A percentile compares a stretch with the other conserved stretches of the same genome.
Evolutionary conservation across 2,329 filamentous ascomycete species (phyloP).

Genomic region (Gyromitra esculenta): DNA sequence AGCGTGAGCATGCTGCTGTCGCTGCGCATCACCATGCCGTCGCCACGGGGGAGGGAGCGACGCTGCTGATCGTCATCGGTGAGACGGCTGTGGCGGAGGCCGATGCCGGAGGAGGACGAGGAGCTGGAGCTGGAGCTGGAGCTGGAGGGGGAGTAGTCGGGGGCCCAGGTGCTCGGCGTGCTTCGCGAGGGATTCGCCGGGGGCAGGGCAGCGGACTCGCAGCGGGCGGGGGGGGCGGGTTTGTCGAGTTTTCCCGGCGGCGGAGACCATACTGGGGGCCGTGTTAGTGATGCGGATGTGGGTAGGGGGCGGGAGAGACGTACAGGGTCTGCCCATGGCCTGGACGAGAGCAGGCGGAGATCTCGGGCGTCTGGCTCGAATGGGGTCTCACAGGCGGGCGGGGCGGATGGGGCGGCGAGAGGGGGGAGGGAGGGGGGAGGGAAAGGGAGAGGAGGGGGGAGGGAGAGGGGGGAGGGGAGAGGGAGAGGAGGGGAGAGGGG

Average conservation of each 20-base stretch:
- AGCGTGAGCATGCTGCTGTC: conserved; percentile 54
- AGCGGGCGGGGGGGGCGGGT: conserved; percentile 18
- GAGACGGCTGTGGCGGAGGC: conserved; percentile 32
- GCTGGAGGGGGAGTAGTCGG: conserved; percentile 31
- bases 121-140: conserved; percentile 24
- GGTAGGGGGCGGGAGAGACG: not conserved
- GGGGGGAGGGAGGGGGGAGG: not conserved
- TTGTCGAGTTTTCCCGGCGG: conserved; percentile 37
- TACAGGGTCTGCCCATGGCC: conserved; percentile 45
- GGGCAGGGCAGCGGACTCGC: conserved; percentile 4
- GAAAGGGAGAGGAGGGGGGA: too few relatives aligned
- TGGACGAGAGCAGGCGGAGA: conserved; percentile 21
- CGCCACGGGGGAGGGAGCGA: not conserved
- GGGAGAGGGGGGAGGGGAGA: not conserved
- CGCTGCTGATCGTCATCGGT: conserved; percentile 32
- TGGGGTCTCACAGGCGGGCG: not conserved
- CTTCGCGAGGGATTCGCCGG: conserved; percentile 3
- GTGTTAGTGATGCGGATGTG: not conserved
- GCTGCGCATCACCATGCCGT: conserved; percentile 27
- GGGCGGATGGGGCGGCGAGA: not conserved
- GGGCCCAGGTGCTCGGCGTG: conserved; percentile 20
- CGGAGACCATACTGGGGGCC: conserved; percentile 38
- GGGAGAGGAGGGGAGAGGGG: too few relatives aligned
- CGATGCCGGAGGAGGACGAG: conserved; percentile 14
- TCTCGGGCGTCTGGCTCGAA: not conserved